Conservation (phyloP, 75 land plant genomes). For the Cunninghamia lanceolata region DNA sequence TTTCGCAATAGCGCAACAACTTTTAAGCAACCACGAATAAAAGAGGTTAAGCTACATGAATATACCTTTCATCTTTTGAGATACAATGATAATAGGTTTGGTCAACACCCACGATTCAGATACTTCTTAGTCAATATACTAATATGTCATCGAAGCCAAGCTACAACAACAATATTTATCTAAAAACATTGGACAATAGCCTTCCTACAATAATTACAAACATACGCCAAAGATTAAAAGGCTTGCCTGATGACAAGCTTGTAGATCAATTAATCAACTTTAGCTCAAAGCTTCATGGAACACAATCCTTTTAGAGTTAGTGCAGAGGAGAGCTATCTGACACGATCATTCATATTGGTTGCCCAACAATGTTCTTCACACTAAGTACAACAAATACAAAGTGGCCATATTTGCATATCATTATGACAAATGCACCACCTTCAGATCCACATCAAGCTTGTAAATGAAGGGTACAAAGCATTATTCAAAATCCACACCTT, state of each 20-base stretch:
- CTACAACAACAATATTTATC: neutral
- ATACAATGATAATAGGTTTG: too few relatives aligned
- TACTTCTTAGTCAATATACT: neutral
- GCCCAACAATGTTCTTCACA: neutral
- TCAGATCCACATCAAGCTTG: neutral
- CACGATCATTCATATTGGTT: neutral
- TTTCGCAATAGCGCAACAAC: too few relatives aligned
- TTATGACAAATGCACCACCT: neutral
- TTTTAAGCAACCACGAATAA: too few relatives aligned
- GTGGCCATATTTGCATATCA: neutral
- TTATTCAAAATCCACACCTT: neutral
- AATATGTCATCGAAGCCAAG: neutral
- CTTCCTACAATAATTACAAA: neutral
- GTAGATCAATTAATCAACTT: neutral
- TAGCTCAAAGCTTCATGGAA: neutral
- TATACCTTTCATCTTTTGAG: too few relatives aligned
- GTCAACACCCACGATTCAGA: neutral
- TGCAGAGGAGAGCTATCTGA: neutral
- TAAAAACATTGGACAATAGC: neutral
- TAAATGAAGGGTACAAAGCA: neutral
- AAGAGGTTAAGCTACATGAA: too few relatives aligned
- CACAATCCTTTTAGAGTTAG: neutral
- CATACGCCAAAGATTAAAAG: neutral
- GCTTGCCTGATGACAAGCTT: neutral
- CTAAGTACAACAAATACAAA: neutral